phyloP scores from a whole-genome alignment of 2,329 filamentous ascomycete genomes.

The Aspergillus pseudonomiae region DNA sequence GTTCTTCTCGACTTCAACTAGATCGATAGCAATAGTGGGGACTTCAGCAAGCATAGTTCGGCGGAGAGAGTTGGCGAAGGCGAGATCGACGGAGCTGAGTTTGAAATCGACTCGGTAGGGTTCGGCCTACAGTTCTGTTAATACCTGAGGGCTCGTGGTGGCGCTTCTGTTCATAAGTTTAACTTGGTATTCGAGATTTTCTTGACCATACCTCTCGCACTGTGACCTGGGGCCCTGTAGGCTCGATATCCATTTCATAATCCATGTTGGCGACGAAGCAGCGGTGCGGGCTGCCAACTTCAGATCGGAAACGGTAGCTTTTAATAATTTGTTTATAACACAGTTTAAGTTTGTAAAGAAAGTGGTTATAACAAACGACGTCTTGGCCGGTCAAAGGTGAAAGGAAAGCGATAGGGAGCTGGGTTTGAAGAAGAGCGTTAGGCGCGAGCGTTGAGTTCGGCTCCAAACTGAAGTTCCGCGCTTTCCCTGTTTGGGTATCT shows the following conservation, averaged over 20 bases:
- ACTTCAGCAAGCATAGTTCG: conserved; percentile 92
- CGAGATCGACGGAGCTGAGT: conserved; percentile 83
- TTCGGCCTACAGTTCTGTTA: conserved; percentile 63
- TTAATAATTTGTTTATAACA: not conserved
- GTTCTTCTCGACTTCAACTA: conserved; percentile 90
- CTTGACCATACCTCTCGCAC: conserved; percentile 45
- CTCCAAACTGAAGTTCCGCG: conserved; percentile 16
- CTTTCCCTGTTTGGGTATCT: conserved; percentile 27
- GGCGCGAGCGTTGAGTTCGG: conserved; percentile 13
- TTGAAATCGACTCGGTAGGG: conserved; percentile 85
- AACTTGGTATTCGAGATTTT: not conserved
- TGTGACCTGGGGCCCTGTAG: conserved; percentile 51
- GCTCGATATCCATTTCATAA: conserved; percentile 53
- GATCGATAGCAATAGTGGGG: conserved; percentile 89
- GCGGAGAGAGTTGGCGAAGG: conserved; percentile 90
- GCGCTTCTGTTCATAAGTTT: not conserved
- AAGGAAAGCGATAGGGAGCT: conserved; percentile 1
- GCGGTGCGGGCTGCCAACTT: conserved; percentile 26
- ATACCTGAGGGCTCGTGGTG: not conserved
- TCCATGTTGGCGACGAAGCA: conserved; percentile 40
- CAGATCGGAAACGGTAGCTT: not conserved
- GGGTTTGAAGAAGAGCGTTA: conserved; percentile 9
- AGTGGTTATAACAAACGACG: not conserved
- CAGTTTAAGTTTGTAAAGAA: not conserved
- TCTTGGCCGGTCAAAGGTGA: not conserved